A percentile compares a stretch with the other conserved stretches of the same genome.
Conservation (phyloP, 2,329 filamentous ascomycete genomes). For the Fusarium dlaminii region DNA sequence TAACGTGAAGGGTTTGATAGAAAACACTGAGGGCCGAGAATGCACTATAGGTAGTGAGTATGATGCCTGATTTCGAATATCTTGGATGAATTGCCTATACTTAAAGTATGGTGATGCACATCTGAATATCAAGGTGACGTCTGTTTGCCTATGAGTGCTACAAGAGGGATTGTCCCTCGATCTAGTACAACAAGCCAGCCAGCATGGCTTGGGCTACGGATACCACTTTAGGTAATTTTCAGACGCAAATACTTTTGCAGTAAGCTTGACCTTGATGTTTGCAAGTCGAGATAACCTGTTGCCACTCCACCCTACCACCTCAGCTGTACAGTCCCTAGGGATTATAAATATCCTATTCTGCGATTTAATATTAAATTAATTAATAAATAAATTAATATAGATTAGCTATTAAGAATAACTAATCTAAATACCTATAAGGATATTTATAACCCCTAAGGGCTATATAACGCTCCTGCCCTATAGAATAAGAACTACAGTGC, state of each 20-base stretch:
- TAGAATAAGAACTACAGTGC: too few relatives aligned
- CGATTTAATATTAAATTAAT: too few relatives aligned
- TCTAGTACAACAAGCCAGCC: not conserved
- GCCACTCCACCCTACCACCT: not conserved
- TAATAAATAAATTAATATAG: too few relatives aligned
- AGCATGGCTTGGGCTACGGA: not conserved
- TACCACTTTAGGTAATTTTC: not conserved
- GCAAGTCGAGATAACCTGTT: not conserved
- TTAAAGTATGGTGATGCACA: not conserved
- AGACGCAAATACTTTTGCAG: rapidly evolving
- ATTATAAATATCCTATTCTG: too few relatives aligned
- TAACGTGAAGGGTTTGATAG: too few relatives aligned
- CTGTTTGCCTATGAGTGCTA: not conserved
- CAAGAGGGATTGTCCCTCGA: not conserved
- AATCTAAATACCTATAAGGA: too few relatives aligned
- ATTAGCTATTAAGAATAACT: too few relatives aligned
- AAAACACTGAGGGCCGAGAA: too few relatives aligned
- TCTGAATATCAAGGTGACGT: not conserved
- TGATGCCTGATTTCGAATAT: too few relatives aligned
- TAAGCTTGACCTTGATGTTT: not conserved
- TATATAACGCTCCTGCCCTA: too few relatives aligned
- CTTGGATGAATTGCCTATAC: not conserved
- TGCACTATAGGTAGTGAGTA: too few relatives aligned
- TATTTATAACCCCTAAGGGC: too few relatives aligned
- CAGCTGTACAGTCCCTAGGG: not conserved